These are phyloP conservation scores for Trichomonascaceae sp. DNA, from an alignment of 1,139 yeast species.

Conservation along the genomic window DNA sequence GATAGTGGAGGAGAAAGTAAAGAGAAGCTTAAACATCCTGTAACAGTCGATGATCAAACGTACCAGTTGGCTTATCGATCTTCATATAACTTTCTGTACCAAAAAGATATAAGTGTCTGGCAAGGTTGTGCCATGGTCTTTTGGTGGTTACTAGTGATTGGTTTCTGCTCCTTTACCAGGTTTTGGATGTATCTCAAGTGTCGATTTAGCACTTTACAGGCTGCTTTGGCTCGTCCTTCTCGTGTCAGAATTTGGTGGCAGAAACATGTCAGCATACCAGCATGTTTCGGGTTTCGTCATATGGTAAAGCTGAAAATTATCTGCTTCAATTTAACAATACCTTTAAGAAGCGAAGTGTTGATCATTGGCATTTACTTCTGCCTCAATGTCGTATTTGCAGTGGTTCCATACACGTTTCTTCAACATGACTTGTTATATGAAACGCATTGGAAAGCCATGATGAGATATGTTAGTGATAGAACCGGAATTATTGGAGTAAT, in stretches of 20 bases:
- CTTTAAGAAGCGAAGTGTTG: slow-evolving; percentile 58
- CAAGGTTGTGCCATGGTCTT: slow-evolving; percentile 30
- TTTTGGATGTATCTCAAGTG: slow-evolving; percentile 19
- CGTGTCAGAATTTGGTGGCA: slow-evolving; percentile 21
- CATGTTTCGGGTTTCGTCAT: slow-evolving; percentile 30
- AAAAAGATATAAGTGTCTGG: slow-evolving; percentile 31
- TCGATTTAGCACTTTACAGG: slow-evolving; percentile 24
- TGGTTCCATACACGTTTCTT: slow-evolving; percentile 40
- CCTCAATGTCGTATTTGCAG: slow-evolving; percentile 40
- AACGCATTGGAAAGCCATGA: slow-evolving; percentile 38
- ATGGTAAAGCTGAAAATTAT: slow-evolving; percentile 23
- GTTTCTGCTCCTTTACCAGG: slow-evolving; percentile 16
- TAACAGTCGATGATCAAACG: slow-evolving; percentile 10
- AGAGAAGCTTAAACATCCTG: slow-evolving; percentile 10
- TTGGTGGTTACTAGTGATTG: slow-evolving; percentile 33
- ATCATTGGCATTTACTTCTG: slow-evolving; percentile 44
- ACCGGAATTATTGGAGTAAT: slow-evolving; percentile 56
- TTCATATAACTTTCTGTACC: slow-evolving; percentile 23
- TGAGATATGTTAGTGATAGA: slow-evolving; percentile 47
- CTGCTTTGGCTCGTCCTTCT: slow-evolving; percentile 23
- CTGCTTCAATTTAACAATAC: slow-evolving; percentile 36
- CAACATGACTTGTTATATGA: slow-evolving; percentile 37
- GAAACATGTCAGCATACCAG: slow-evolving; percentile 28
- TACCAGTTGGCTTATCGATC: slow-evolving; percentile 15
- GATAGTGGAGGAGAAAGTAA: background rate